A percentile compares a stretch with the other conserved stretches of the same genome.
Evolutionary conservation across 2,329 filamentous ascomycete genomes (phyloP).

Genomic region (Colletotrichum sp.): DNA sequence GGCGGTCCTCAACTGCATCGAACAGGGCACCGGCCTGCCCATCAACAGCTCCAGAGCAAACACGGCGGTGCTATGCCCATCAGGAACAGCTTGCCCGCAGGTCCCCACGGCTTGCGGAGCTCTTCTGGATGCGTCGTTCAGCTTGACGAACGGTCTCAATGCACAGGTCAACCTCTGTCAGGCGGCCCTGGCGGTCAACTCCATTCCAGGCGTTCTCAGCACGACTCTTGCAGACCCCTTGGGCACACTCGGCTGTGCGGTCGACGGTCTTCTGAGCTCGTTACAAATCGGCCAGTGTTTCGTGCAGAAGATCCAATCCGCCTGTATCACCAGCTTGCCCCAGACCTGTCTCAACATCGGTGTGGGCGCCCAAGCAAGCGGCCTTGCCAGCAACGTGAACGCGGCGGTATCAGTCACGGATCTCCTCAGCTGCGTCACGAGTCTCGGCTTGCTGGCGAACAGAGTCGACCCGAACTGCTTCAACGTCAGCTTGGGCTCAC

Average conservation of each 20-base stretch:
- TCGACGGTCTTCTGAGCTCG: no score
- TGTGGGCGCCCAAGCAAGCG: not conserved
- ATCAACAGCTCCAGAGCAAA: not conserved
- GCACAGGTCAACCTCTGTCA: not conserved
- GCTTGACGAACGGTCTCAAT: not conserved
- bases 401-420: not conserved
- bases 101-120: not conserved
- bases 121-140: not conserved
- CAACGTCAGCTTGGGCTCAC: not conserved
- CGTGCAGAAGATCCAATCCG: not conserved
- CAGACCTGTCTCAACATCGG: not conserved
- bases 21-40: not conserved
- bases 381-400: not conserved
- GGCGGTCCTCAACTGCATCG: not conserved
- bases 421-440: not conserved
- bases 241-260: not conserved
- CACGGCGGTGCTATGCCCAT: not conserved
- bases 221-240: not conserved
- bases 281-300: no score
- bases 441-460: not conserved
- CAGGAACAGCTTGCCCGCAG: not conserved
- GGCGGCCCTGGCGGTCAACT: not conserved
- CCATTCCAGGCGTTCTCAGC: not conserved
- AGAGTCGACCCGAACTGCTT: conserved; percentile 1
- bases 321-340: not conserved